These are phyloP conservation scores for Striga asiatica DNA, from an alignment of 257 asterid genomes.

Conservation along the genomic window DNA sequence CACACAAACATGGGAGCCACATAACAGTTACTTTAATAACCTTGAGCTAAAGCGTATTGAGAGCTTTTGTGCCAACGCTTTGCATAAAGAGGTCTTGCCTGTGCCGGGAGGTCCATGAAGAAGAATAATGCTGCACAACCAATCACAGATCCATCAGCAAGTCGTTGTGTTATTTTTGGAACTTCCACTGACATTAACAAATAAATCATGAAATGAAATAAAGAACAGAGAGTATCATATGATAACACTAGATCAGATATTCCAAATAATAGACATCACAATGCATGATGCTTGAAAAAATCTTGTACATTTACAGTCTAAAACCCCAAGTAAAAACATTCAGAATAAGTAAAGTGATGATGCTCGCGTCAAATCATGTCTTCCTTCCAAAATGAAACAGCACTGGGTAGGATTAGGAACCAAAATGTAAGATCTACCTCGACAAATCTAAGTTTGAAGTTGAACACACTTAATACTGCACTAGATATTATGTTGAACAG, in stretches of 20 bases:
- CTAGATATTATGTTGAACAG: background rate
- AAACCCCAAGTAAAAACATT: too few relatives aligned
- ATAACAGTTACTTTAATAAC: slow-evolving; percentile 22
- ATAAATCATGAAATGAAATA: background rate
- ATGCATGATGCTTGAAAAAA: background rate
- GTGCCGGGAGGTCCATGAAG: slow-evolving; percentile 99
- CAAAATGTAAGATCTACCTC: background rate
- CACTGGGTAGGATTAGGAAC: background rate
- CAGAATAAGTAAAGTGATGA: too few relatives aligned
- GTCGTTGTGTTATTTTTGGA: slow-evolving; percentile 7
- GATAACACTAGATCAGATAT: background rate
- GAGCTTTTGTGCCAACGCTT: slow-evolving; percentile 92
- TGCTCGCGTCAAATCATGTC: background rate
- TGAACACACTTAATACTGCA: background rate
- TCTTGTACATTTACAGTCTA: too few relatives aligned
- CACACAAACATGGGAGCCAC: slow-evolving; percentile 2
- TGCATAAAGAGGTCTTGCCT: slow-evolving; percentile 96
- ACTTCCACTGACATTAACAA: background rate
- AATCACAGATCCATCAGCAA: slow-evolving; percentile 16
- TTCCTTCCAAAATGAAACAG: background rate
- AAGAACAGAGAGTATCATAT: background rate
- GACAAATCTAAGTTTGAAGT: background rate
- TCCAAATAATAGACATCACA: background rate
- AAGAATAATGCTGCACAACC: slow-evolving; percentile 69
- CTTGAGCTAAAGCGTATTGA: slow-evolving; percentile 81